A percentile compares a stretch with the other conserved stretches of the same genome.
Conservation (phyloP, 2,329 filamentous ascomycete species). For the Fusarium pseudonygamai region DNA sequence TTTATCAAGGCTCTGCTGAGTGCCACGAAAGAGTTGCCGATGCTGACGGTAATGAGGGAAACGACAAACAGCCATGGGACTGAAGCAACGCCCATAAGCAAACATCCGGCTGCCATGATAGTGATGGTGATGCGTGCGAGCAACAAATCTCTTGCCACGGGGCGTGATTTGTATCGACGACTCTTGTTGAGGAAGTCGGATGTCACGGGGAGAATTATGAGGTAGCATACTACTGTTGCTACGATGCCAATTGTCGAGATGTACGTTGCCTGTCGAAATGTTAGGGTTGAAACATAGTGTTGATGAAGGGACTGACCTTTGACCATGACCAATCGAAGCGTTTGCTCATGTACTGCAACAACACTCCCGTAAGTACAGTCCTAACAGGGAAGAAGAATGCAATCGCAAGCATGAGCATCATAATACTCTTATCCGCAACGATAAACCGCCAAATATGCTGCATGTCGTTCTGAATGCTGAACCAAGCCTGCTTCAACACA, state of each 20-base stretch:
- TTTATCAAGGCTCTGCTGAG: slow-evolving; percentile 62
- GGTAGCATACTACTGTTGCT: slow-evolving; percentile 50
- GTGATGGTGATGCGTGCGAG: slow-evolving; percentile 50
- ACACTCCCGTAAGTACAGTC: slow-evolving; percentile 46
- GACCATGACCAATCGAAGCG: slow-evolving; percentile 61
- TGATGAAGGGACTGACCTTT: slow-evolving; percentile 40
- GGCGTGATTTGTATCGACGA: slow-evolving; percentile 40
- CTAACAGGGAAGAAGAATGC: slow-evolving; percentile 43
- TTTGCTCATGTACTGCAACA: slow-evolving; percentile 64
- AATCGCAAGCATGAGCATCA: slow-evolving; percentile 51
- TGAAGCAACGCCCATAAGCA: slow-evolving; percentile 51
- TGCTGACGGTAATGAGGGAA: slow-evolving; percentile 56
- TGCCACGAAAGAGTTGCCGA: slow-evolving; percentile 56
- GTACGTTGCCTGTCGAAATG: slow-evolving; percentile 50
- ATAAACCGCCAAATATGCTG: slow-evolving; percentile 53
- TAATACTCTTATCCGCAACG: slow-evolving; percentile 50
- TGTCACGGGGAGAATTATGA: slow-evolving; percentile 50
- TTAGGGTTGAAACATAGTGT: not conserved
- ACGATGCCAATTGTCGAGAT: slow-evolving; percentile 52
- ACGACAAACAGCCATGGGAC: slow-evolving; percentile 48
- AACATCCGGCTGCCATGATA: slow-evolving; percentile 46
- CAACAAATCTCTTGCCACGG: slow-evolving; percentile 53
- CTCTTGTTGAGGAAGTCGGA: slow-evolving; percentile 47
- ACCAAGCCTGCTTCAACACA: slow-evolving; percentile 39
- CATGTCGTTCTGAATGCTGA: slow-evolving; percentile 44